These are phyloP conservation scores for Alternaria ventricosa DNA, from an alignment of 2,329 filamentous ascomycete species.

Conservation along the genomic window DNA sequence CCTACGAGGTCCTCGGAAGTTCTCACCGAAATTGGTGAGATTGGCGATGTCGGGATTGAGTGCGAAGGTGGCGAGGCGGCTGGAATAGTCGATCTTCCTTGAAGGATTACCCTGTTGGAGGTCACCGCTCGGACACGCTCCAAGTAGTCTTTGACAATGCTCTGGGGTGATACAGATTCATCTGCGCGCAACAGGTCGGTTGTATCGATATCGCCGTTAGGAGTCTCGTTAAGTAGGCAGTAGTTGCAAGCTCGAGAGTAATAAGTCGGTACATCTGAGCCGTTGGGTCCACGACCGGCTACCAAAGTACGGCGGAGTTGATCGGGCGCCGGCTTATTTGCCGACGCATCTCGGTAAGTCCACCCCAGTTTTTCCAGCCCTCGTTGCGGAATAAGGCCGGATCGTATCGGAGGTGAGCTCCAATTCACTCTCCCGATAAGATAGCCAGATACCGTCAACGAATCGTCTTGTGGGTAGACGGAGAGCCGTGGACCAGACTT, in stretches of 20 bases:
- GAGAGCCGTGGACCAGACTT: neutral
- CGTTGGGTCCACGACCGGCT: neutral
- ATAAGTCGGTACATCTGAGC: neutral
- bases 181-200: neutral
- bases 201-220: neutral
- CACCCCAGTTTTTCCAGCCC: neutral
- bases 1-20: neutral
- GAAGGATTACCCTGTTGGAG: neutral
- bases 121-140: neutral
- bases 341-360: neutral
- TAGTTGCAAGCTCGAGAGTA: neutral
- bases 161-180: neutral
- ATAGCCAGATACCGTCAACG: neutral
- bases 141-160: neutral
- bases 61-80: neutral
- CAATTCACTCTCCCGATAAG: neutral
- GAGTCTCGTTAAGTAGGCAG: neutral
- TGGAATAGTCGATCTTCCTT: neutral
- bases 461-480: too few relatives aligned
- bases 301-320: neutral
- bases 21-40: neutral
- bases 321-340: neutral
- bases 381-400: neutral
- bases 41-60: neutral
- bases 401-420: neutral